Conservation (phyloP, 129 eudicot genomes). For the Rutidosis leptorrhynchoides region DNA sequence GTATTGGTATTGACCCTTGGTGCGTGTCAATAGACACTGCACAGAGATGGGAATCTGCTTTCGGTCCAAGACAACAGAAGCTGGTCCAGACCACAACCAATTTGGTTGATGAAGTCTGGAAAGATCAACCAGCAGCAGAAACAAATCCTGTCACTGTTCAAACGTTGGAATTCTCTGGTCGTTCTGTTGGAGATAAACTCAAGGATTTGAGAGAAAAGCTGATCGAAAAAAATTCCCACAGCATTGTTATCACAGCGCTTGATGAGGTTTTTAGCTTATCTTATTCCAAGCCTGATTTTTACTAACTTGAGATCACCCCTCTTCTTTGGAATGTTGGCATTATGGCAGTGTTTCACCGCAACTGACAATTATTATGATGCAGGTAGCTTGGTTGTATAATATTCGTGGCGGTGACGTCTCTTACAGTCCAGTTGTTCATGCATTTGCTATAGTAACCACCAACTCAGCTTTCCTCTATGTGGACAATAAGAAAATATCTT, state of each 20-base stretch:
- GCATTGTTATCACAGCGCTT: conserved; percentile 64
- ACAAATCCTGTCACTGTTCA: conserved; percentile 68
- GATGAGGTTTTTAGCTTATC: conserved; percentile 57
- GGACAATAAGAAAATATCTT: conserved; percentile 66
- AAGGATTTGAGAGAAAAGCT: conserved; percentile 75
- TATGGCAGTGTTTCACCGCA: no score
- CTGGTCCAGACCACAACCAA: conserved; percentile 73
- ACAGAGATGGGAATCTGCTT: conserved; percentile 72
- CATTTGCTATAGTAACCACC: conserved; percentile 79
- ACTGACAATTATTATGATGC: no score
- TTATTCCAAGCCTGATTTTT: no score
- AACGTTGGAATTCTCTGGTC: conserved; percentile 74
- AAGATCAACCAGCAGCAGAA: conserved; percentile 64
- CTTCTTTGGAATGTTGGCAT: no score
- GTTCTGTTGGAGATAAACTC: conserved; percentile 78
- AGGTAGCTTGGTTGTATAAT: conserved; percentile 96
- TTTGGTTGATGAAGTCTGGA: conserved; percentile 95
- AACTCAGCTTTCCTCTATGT: conserved; percentile 82
- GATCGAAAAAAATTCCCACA: conserved; percentile 56
- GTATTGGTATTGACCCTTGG: conserved; percentile 86
- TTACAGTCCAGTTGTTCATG: conserved; percentile 91
- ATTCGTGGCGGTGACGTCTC: conserved; percentile 89
- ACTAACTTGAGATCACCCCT: no score
- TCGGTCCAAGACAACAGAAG: conserved; percentile 67
- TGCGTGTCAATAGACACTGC: conserved; percentile 88